Evolutionary conservation across 768 basidiomycete genomes (phyloP).

Genomic region (Mycena pura): DNA sequence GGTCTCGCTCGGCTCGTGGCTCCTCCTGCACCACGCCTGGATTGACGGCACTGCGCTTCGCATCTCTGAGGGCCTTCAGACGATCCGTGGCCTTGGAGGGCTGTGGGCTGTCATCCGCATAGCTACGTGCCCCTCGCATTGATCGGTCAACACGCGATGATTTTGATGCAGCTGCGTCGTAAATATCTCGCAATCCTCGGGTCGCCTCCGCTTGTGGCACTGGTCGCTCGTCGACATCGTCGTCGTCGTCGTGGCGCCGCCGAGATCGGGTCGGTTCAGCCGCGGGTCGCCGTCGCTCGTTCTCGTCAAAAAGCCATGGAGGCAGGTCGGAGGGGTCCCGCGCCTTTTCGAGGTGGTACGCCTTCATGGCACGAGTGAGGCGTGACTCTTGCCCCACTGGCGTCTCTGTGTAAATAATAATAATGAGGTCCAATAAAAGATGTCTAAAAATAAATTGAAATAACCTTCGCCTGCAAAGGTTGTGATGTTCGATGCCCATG

Average conservation of each 20-base stretch:
- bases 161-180: conserved; percentile 37
- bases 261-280: conserved; percentile 23
- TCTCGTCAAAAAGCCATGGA: conserved; percentile 68
- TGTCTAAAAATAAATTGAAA: conserved; percentile 7
- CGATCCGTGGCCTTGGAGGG: conserved; percentile 52
- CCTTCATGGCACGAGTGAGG: conserved; percentile 69
- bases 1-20: conserved; percentile 7
- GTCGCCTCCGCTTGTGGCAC: conserved; percentile 21
- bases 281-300: conserved; percentile 50
- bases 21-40: conserved; percentile 15
- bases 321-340: conserved; percentile 64
- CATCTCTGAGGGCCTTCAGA: conserved; percentile 57
- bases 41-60: conserved; percentile 44
- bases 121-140: conserved; percentile 19
- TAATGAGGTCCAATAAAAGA: neutral
- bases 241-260: conserved; percentile 23
- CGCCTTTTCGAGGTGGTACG: conserved; percentile 69
- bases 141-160: conserved; percentile 14
- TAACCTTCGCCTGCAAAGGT: conserved; percentile 54
- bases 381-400: conserved; percentile 65
- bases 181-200: conserved; percentile 45
- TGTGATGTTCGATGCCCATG: conserved; percentile 55
- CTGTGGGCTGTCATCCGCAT: conserved; percentile 26
- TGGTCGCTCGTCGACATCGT: conserved; percentile 12
- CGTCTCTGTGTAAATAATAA: conserved; percentile 41